Evolutionary conservation across 2,329 filamentous ascomycete species (phyloP).

Genomic region (Davidsoniella virescens): DNA sequence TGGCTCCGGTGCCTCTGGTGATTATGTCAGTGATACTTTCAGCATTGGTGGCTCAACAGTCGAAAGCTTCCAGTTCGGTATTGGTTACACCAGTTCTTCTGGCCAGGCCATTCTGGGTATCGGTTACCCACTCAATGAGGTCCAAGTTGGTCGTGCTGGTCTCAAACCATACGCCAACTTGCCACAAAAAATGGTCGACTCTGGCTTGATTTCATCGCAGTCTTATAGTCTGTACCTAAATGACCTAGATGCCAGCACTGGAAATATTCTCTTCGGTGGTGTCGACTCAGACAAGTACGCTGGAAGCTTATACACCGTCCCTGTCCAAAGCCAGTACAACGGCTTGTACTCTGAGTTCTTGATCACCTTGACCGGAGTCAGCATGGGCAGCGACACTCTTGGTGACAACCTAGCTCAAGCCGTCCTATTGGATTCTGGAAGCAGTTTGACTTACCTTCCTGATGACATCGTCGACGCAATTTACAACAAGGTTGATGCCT

Average conservation of each 20-base stretch:
- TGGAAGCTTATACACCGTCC: constrained; percentile 48
- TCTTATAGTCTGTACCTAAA: constrained; percentile 65
- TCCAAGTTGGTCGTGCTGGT: constrained; percentile 43
- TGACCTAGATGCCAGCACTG: constrained; percentile 47
- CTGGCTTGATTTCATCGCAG: constrained; percentile 45
- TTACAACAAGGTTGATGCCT: constrained; percentile 40
- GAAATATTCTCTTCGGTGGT: constrained; percentile 59
- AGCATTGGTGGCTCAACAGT: constrained; percentile 38
- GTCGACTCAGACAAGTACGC: constrained; percentile 50
- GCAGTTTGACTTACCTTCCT: constrained; percentile 51
- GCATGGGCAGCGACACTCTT: constrained; percentile 27
- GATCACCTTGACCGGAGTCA: constrained; percentile 49
- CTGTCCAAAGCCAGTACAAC: constrained; percentile 37
- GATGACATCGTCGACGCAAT: constrained; percentile 35
- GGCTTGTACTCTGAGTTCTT: constrained; percentile 45
- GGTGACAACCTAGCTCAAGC: constrained; percentile 36
- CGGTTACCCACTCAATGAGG: constrained; percentile 68
- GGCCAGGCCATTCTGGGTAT: constrained; percentile 68
- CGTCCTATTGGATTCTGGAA: constrained; percentile 57
- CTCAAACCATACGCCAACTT: constrained; percentile 48
- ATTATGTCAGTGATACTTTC: constrained; percentile 66
- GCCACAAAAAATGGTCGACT: constrained; percentile 44
- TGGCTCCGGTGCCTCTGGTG: constrained; percentile 57
- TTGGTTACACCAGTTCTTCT: constrained; percentile 48
- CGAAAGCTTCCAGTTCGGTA: constrained; percentile 49